Base-by-base conservation (phyloP, 495 filamentous ascomycete genomes). In the Aspergillus saccharolyticus region DNA sequence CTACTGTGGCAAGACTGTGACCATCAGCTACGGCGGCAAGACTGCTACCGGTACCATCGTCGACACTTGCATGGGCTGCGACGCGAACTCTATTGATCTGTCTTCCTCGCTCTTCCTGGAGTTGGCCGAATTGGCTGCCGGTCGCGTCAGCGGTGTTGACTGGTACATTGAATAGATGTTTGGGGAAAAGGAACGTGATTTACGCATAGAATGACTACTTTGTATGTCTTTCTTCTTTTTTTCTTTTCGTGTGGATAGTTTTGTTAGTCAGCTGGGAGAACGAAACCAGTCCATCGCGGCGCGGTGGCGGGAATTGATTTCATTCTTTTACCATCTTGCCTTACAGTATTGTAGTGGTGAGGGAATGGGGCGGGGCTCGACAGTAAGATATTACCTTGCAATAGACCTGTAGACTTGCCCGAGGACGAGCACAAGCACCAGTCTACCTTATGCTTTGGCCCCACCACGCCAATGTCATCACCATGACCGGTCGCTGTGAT, bases 31-130 rank as follows among this genome's bases (percentile, higher is more conserved):
- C 61, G 66, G 70, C 28, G 85, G 85, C 70, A 82, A 81, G 68
- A 80, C 79, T 17, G 63, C 66, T 50, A 76, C 60, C 4, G 87
- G 81, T 42, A 77, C 53, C 14, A 81, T 90, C 48, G 82, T 82
- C 43, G 89, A 93, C 79, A 88, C 89, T 74, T 93, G 89, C 77
- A 80, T 80, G 67, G 86, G 87, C 64, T 91, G 89, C 65, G 55
- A 70, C 54, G 58, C 66, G 53, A 48, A 44, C 59, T 73, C 71
- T 49, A 67, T 82, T 45, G 79, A 82, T 62, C 66, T 80, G 60
- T 79, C 78, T 9, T 68, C 69, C 21, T 61, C 67, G 54, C 63
- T 78, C 49, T 82, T 79, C 66, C 53, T 60, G 8, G 52, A 68
- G 42, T 45, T 82, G 18, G 70, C 70, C 21, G 51, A 53, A 21